Conservation (phyloP, 805 yeast species). For the Pichia occidentalis region DNA sequence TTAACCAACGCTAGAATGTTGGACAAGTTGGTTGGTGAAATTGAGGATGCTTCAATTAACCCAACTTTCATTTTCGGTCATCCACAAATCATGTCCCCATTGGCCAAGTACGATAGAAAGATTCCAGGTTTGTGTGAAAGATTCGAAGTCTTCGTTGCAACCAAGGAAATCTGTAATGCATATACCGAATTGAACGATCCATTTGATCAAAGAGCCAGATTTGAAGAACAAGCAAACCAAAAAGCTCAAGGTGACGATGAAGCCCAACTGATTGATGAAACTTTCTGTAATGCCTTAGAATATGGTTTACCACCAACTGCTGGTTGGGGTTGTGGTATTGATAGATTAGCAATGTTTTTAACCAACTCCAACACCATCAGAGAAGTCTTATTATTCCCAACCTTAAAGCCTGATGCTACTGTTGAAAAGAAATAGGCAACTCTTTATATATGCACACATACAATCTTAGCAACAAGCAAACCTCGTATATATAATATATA, state of each 20-base stretch:
- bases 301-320: conserved; percentile 99
- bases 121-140: conserved; percentile 95
- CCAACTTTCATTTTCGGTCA: conserved; percentile 98
- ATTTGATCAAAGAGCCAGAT: conserved; percentile 94
- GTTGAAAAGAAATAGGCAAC: conserved; percentile 23
- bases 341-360: conserved; percentile 95
- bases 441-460: not conserved
- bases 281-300: conserved; percentile 95
- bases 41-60: conserved; percentile 89
- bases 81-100: conserved; percentile 99
- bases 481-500: too few relatives aligned
- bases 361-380: conserved; percentile 94
- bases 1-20: conserved; percentile 98
- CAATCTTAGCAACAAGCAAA: not conserved
- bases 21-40: conserved; percentile 95
- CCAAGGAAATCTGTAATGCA: conserved; percentile 97
- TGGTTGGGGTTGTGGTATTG: conserved; percentile 99
- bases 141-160: conserved; percentile 96
- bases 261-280: conserved; percentile 94
- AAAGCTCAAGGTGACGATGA: conserved; percentile 99
- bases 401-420: conserved; percentile 85
- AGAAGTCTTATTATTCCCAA: conserved; percentile 97
- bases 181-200: conserved; percentile 99
- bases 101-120: conserved; percentile 92
- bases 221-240: conserved; percentile 98